A percentile compares a stretch with the other conserved stretches of the same genome.
Conservation (phyloP, 2,329 filamentous ascomycete genomes). For the Penicillium verrucosum region DNA sequence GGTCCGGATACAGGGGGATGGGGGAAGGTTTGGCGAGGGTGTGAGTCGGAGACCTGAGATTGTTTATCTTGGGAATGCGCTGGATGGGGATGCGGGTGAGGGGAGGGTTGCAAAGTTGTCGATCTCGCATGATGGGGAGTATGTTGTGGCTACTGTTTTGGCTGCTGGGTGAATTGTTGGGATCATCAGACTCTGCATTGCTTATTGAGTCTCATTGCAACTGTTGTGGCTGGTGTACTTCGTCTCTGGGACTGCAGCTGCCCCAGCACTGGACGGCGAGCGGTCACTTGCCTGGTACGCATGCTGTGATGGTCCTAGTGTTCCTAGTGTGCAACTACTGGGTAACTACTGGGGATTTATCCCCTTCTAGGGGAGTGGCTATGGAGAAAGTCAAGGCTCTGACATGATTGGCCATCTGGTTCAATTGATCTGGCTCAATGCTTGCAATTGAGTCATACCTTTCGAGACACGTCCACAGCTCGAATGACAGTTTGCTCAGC, state of each 20-base stretch:
- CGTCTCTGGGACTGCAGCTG: background rate
- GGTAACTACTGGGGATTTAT: no score
- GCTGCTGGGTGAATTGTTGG: constrained; percentile 29
- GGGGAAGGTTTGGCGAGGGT: constrained; percentile 10
- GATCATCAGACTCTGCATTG: background rate
- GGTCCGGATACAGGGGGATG: constrained; percentile 33
- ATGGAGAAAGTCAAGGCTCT: background rate
- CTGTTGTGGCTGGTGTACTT: background rate
- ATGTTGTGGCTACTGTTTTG: constrained; percentile 56
- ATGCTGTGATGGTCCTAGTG: background rate
- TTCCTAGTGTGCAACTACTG: background rate
- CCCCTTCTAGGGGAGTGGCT: background rate
- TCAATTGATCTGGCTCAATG: background rate
- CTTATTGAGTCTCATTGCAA: background rate
- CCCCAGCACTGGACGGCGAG: background rate
- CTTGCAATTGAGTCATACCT: background rate
- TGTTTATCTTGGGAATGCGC: constrained; percentile 29
- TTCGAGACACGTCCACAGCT: background rate
- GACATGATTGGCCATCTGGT: background rate
- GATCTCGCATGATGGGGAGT: constrained; percentile 84
- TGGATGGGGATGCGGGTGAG: constrained; percentile 17
- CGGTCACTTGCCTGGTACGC: background rate
- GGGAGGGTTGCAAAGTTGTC: constrained; percentile 66
- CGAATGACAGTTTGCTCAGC: background rate
- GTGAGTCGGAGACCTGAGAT: constrained; percentile 37